phyloP scores from a whole-genome alignment of 306 rosid genomes.

The Cicer pinnatifidum region DNA sequence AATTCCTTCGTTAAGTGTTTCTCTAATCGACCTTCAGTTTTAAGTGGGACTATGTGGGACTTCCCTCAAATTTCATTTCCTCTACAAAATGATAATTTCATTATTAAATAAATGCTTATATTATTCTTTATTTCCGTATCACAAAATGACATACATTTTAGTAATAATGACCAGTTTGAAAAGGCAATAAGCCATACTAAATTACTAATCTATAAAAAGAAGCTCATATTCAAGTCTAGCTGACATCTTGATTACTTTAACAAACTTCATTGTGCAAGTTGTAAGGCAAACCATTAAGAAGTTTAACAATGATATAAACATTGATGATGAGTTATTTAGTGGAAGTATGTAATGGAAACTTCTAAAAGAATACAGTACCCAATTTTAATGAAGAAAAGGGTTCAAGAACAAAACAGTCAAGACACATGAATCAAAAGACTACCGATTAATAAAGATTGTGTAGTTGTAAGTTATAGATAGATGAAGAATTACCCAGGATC shows the following conservation, averaged over 20 bases:
- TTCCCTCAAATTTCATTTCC: slow-evolving; percentile 8
- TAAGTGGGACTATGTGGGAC: not conserved
- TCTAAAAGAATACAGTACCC: slow-evolving; percentile 9
- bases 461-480: not conserved
- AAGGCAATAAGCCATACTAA: not conserved
- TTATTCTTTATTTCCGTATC: slow-evolving; percentile 12
- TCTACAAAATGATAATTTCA: not conserved
- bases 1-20: slow-evolving; percentile 13
- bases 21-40: slow-evolving; percentile 1
- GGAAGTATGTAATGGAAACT: not conserved
- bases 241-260: slow-evolving; percentile 1
- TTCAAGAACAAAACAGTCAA: not conserved
- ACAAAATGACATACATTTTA: slow-evolving; percentile 5
- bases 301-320: not conserved
- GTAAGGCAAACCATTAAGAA: slow-evolving; percentile 29
- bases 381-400: slow-evolving; percentile 1
- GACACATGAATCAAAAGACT: not conserved
- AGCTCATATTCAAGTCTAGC: not conserved
- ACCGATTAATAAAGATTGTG: not conserved
- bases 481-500: slow-evolving; percentile 3
- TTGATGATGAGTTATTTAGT: not conserved
- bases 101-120: not conserved
- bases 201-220: slow-evolving; percentile 7
- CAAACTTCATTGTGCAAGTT: slow-evolving; percentile 14
- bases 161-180: slow-evolving; percentile 1